Conservation (phyloP, 2,329 filamentous ascomycete genomes). For the Botryotinia convoluta region DNA sequence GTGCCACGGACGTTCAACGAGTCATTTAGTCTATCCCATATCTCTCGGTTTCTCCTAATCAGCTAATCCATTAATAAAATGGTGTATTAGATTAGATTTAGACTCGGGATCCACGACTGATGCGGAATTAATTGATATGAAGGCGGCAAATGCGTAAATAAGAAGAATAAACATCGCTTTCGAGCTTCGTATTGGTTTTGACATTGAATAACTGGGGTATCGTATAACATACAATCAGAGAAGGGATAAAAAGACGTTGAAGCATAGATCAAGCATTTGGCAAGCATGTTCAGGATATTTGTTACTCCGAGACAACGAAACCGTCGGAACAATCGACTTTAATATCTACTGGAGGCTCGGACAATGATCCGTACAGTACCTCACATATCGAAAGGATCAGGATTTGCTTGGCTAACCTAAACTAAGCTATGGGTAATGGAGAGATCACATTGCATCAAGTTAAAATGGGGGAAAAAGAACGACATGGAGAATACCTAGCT, state of each 20-base stretch:
- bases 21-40: conserved; percentile 15
- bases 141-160: conserved; percentile 35
- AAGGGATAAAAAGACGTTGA: conserved; percentile 14
- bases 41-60: conserved; percentile 16
- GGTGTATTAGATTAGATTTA: conserved; percentile 5
- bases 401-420: conserved; percentile 4
- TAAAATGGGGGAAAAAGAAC: not conserved
- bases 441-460: conserved; percentile 10
- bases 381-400: conserved; percentile 12
- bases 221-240: not conserved
- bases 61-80: conserved; percentile 2
- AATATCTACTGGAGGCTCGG: conserved; percentile 11
- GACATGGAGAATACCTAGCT: not conserved
- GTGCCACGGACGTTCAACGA: conserved; percentile 9
- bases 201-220: not conserved
- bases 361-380: conserved; percentile 15
- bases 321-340: conserved; percentile 11
- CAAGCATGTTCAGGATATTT: conserved; percentile 18
- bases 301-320: conserved; percentile 17
- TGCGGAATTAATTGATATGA: conserved; percentile 17
- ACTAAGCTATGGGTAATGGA: conserved; percentile 3
- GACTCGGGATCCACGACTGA: conserved; percentile 6
- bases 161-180: not conserved
- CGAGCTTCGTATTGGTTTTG: not conserved
- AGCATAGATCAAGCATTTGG: not conserved